phyloP scores from a whole-genome alignment of 805 yeast species.

The Zygosaccharomyces gambellarensis region DNA sequence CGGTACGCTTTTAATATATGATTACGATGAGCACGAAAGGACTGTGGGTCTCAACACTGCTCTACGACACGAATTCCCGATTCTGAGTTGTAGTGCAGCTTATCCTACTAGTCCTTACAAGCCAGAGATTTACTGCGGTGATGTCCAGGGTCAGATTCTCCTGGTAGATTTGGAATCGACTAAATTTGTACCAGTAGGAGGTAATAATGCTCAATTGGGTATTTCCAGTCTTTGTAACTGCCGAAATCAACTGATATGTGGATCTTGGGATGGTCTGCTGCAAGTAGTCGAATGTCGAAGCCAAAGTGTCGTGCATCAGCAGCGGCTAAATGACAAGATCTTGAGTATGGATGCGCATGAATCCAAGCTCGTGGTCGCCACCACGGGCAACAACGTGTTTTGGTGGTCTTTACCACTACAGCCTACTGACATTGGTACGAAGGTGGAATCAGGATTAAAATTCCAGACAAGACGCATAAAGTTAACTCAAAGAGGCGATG shows the following conservation, averaged over 20 bases:
- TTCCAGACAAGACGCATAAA: slow-evolving; percentile 57
- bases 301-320: slow-evolving; percentile 13
- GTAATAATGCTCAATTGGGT: slow-evolving; percentile 38
- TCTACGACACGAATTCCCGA: slow-evolving; percentile 8
- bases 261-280: slow-evolving; percentile 58
- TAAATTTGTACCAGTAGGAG: slow-evolving; percentile 21
- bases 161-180: slow-evolving; percentile 49
- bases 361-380: slow-evolving; percentile 47
- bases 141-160: slow-evolving; percentile 51
- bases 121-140: slow-evolving; percentile 42
- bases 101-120: slow-evolving; percentile 19
- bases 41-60: slow-evolving; percentile 4
- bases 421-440: slow-evolving; percentile 2
- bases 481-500: slow-evolving; percentile 48
- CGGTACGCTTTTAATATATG: slow-evolving; percentile 43
- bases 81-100: slow-evolving; percentile 16
- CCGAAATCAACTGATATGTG: slow-evolving; percentile 39
- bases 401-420: slow-evolving; percentile 17
- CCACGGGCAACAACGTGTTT: slow-evolving; percentile 46
- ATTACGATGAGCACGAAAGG: slow-evolving; percentile 25
- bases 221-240: slow-evolving; percentile 32
- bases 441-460: slow-evolving; percentile 55
- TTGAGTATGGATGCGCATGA: slow-evolving; percentile 56
- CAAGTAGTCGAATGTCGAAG: slow-evolving; percentile 43
- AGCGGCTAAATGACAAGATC: slow-evolving; percentile 26